Conservation (phyloP, 2,329 filamentous ascomycete species). For the Colletotrichum tanaceti region DNA sequence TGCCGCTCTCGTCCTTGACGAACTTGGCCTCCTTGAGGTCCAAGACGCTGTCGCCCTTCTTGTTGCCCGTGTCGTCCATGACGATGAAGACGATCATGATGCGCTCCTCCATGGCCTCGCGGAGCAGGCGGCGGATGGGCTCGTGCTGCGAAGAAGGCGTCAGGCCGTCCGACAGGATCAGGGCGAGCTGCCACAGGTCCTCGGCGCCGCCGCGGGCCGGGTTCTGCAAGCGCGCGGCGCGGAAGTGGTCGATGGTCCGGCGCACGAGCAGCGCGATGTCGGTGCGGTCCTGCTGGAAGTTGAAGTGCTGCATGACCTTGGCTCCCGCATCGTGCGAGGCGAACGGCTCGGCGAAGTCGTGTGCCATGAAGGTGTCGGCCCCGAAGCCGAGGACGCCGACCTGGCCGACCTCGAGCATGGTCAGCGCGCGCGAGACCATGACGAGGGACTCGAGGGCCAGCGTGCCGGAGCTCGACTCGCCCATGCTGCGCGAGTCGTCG, state of each 20-base stretch:
- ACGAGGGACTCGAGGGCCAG: slow-evolving; percentile 95
- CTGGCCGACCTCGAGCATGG: slow-evolving; percentile 94
- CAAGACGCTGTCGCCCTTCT: slow-evolving; percentile 75
- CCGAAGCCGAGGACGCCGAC: slow-evolving; percentile 94
- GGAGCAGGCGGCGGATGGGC: slow-evolving; percentile 81
- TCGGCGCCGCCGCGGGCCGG: slow-evolving; percentile 59
- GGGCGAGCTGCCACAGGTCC: slow-evolving; percentile 94
- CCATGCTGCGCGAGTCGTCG: slow-evolving; percentile 95
- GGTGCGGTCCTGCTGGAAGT: slow-evolving; percentile 86
- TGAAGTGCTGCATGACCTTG: slow-evolving; percentile 85
- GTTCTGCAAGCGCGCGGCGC: slow-evolving; percentile 74
- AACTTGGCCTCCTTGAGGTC: slow-evolving; percentile 91
- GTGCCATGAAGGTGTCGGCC: slow-evolving; percentile 82
- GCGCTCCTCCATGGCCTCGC: slow-evolving; percentile 89
- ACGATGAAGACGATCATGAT: slow-evolving; percentile 99
- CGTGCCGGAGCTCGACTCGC: slow-evolving; percentile 78
- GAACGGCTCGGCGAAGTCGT: slow-evolving; percentile 86
- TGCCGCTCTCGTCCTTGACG: slow-evolving; percentile 69
- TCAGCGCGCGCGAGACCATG: slow-evolving; percentile 86
- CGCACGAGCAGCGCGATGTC: slow-evolving; percentile 84
- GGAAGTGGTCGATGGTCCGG: slow-evolving; percentile 84
- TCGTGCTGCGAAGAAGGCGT: slow-evolving; percentile 86
- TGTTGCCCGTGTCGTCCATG: slow-evolving; percentile 73
- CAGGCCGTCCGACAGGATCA: slow-evolving; percentile 93
- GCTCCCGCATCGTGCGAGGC: slow-evolving; percentile 80